phyloP scores from a whole-genome alignment of 1,284 basidiomycete genomes.

The Apiotrichum porosum region DNA sequence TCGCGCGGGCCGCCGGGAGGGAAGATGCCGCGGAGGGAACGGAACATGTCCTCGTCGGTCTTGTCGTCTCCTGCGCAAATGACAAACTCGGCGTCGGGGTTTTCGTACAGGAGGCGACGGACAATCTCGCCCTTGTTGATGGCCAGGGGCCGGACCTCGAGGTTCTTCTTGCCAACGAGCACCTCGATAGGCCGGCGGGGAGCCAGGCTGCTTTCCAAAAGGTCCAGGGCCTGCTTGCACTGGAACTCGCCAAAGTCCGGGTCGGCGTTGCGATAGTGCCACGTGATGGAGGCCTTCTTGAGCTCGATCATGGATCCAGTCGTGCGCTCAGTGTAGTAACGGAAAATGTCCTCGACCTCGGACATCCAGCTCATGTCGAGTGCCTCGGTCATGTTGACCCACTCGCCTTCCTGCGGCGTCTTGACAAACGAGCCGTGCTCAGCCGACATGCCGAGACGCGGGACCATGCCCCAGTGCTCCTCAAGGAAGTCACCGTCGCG shows the following conservation, averaged over 20 bases:
- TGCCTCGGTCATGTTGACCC: conserved; percentile 82
- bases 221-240: conserved; percentile 91
- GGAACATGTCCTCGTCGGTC: conserved; percentile 98
- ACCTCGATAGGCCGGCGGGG: conserved; percentile 89
- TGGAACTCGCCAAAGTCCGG: conserved; percentile 96
- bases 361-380: conserved; percentile 98
- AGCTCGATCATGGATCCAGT: conserved; percentile 93
- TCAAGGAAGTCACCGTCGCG: conserved; percentile 91
- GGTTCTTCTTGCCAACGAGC: conserved; percentile 94
- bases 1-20: conserved; percentile 51
- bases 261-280: conserved; percentile 92
- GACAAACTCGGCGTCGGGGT: conserved; percentile 89
- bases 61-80: conserved; percentile 99
- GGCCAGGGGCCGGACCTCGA: conserved; percentile 90
- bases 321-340: conserved; percentile 93
- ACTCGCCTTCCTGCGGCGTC: conserved; percentile 62
- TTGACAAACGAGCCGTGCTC: conserved; percentile 94
- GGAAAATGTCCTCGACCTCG: conserved; percentile 92
- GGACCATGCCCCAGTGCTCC: conserved; percentile 82
- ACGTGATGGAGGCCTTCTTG: conserved; percentile 95
- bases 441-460: conserved; percentile 81
- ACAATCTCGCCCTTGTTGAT: conserved; percentile 99
- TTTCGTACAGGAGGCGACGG: conserved; percentile 82
- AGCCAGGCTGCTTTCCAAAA: conserved; percentile 86
- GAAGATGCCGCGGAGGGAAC: conserved; percentile 59